Conservation (phyloP, 768 basidiomycete genomes). For the Boletus speciosus region DNA sequence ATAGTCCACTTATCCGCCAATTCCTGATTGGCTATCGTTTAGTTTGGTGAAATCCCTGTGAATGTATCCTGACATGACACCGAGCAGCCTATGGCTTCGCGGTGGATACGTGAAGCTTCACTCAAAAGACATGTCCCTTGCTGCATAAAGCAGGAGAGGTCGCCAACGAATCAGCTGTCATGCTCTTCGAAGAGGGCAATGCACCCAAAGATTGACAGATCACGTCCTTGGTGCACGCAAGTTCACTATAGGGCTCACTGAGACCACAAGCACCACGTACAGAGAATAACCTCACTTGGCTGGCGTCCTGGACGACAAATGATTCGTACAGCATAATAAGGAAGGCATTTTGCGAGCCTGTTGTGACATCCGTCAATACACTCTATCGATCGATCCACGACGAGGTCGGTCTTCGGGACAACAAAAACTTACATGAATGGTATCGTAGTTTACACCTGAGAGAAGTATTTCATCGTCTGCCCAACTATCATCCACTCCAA, state of each 20-base stretch:
- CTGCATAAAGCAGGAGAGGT: not conserved
- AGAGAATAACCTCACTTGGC: not conserved
- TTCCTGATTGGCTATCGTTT: not conserved
- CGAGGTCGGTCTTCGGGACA: not conserved
- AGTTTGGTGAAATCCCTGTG: too few species aligned
- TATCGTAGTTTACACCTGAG: not conserved
- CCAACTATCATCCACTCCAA: not conserved
- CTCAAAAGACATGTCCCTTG: not conserved
- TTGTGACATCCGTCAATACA: not conserved
- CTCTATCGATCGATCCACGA: not conserved
- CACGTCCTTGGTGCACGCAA: not conserved
- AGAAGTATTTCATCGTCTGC: not conserved
- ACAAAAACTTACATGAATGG: not conserved
- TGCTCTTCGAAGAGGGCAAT: not conserved
- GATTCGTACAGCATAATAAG: not conserved
- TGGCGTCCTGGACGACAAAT: not conserved
- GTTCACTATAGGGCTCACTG: not conserved
- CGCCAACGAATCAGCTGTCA: not conserved
- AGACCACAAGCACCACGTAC: not conserved
- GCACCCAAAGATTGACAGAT: not conserved
- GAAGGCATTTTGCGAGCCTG: not conserved
- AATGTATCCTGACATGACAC: too few species aligned
- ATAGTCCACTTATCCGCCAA: not conserved
- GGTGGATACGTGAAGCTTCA: not conserved
- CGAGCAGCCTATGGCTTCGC: not conserved